Evolutionary conservation across 495 filamentous ascomycete species (phyloP).

Genomic region (Lichenothelia convexa): DNA sequence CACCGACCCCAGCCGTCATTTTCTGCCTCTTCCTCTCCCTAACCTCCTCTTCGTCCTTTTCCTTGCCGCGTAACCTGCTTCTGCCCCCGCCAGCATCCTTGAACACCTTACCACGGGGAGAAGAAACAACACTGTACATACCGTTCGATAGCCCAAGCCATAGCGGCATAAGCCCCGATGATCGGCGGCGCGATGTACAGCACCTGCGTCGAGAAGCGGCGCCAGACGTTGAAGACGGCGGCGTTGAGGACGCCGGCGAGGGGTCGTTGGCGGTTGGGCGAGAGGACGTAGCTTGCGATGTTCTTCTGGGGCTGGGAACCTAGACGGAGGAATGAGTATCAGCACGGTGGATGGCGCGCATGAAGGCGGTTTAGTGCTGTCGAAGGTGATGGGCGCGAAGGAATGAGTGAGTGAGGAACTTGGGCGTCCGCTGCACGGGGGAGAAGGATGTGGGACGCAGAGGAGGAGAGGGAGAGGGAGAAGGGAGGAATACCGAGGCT

Average conservation of each 20-base stretch:
- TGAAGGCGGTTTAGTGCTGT: constrained; percentile 2
- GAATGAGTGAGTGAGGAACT: no score
- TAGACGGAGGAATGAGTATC: constrained; percentile 7
- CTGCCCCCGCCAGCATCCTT: no score
- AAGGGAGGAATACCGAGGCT: constrained; percentile 47
- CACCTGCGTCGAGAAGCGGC: constrained; percentile 44
- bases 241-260: constrained; percentile 30
- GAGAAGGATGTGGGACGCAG: neutral
- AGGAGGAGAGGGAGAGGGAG: no score
- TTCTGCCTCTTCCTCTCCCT: no score
- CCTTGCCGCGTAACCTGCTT: no score
- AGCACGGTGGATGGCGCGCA: constrained; percentile 4
- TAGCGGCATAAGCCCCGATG: constrained; percentile 49
- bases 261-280: constrained; percentile 35
- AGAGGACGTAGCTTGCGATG: constrained; percentile 32
- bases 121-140: no score
- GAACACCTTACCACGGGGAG: no score
- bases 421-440: neutral
- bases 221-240: constrained; percentile 47
- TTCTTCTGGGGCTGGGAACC: constrained; percentile 30
- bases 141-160: constrained; percentile 79
- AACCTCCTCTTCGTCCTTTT: no score
- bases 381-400: neutral
- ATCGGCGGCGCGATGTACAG: constrained; percentile 72
- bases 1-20: no score